A percentile compares a stretch with the other conserved stretches of the same genome.
Conservation (phyloP, 352 stramenopile genomes). For the Phytophthora pisi region DNA sequence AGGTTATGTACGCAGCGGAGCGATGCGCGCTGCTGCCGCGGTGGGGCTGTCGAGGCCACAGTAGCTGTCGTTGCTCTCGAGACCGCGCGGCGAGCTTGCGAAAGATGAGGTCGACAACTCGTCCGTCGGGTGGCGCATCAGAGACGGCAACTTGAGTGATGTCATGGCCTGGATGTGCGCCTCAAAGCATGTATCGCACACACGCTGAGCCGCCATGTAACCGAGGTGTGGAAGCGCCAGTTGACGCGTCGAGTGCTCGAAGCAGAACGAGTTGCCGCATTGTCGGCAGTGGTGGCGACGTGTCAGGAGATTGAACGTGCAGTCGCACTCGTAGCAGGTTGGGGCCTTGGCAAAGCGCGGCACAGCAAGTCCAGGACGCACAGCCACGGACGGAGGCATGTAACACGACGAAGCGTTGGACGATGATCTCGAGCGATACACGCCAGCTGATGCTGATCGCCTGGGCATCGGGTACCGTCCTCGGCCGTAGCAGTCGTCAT, state of each 20-base stretch:
- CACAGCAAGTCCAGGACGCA: constrained; percentile 38
- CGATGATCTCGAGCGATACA: constrained; percentile 40
- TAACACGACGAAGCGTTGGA: constrained; percentile 42
- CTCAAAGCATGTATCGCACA: constrained; percentile 89
- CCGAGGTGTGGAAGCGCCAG: constrained; percentile 69
- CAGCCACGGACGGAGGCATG: constrained; percentile 22
- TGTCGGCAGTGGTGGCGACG: constrained; percentile 85
- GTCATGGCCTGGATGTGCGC: constrained; percentile 50
- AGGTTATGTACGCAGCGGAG: constrained; percentile 32
- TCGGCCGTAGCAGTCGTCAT: constrained; percentile 28
- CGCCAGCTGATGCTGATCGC: constrained; percentile 42
- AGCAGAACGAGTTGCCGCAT: constrained; percentile 88
- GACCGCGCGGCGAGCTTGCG: constrained; percentile 34
- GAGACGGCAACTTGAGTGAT: constrained; percentile 36
- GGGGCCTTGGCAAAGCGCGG: constrained; percentile 76
- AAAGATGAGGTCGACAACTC: constrained; percentile 44
- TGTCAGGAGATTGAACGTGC: constrained; percentile 70
- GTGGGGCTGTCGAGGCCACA: constrained; percentile 33
- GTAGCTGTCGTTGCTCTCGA: constrained; percentile 43
- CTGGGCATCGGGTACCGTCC: constrained; percentile 32
- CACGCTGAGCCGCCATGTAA: constrained; percentile 76
- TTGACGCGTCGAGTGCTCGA: constrained; percentile 80
- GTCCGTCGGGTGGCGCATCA: constrained; percentile 39
- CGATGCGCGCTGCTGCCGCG: constrained; percentile 21
- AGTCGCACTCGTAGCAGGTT: constrained; percentile 72